Evolutionary conservation across 768 basidiomycete genomes (phyloP).

Genomic region (Cyclocybe aegerita): DNA sequence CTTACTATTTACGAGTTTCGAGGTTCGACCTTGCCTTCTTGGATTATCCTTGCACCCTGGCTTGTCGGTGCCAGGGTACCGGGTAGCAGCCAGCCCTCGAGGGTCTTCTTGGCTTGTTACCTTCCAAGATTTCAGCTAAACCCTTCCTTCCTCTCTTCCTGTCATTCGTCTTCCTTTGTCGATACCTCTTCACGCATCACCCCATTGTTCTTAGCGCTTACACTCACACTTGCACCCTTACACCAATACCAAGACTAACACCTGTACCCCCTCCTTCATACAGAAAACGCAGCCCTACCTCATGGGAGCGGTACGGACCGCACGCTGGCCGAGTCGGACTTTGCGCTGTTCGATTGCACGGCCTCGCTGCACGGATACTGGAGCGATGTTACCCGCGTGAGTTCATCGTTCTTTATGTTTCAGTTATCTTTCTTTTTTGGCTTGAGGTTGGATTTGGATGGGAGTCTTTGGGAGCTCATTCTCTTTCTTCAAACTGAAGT

Average conservation of each 20-base stretch:
- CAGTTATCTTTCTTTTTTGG: neutral
- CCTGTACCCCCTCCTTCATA: neutral
- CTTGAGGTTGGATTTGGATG: no score
- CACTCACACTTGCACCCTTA: neutral
- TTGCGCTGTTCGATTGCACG: constrained; percentile 75
- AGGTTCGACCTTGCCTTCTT: no score
- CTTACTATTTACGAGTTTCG: no score
- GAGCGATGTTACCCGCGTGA: constrained; percentile 78
- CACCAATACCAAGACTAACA: neutral
- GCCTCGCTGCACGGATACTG: constrained; percentile 72
- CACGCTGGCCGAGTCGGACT: constrained; percentile 51
- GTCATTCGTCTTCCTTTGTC: no score
- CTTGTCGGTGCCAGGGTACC: no score
- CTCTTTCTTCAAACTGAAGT: no score
- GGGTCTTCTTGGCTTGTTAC: no score
- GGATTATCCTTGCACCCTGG: no score
- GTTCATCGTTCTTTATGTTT: constrained; percentile 12
- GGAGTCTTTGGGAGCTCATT: neutral
- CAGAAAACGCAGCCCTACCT: constrained; percentile 85
- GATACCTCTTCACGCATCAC: no score
- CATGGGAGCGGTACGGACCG: constrained; percentile 81
- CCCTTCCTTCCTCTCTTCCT: no score
- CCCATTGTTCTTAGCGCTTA: constrained; percentile 1
- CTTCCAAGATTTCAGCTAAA: no score
- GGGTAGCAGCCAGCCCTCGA: no score